Base-by-base conservation (phyloP, 2,329 filamentous ascomycete genomes). In the Cryphonectria nitschkei region DNA sequence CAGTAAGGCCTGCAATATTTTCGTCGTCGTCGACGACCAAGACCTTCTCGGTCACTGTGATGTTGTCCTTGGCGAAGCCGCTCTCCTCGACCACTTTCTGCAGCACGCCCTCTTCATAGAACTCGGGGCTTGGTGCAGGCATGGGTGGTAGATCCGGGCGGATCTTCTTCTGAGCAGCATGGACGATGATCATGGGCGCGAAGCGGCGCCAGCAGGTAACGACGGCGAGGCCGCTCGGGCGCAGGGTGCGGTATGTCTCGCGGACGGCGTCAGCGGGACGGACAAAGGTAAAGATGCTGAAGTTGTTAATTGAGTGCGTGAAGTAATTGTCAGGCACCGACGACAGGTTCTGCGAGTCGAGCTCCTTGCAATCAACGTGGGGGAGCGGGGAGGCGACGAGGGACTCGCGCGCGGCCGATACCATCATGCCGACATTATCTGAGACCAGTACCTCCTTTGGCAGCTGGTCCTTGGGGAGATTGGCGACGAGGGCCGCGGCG, bases 371-470 rank as follows among this genome's bases (percentile, higher is more conserved):
- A 0, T 76, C 75, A 37, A 77, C 74, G 58, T 73, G 71, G 22
- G 75, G 75, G 16, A 77, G 73, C 64, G 76, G 75, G 32, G 75
- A 78, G 41, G 73, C 72, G 54, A 58, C 54, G 22, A 77, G 75
- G 37, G 76, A 77, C 50, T 77, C 76, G 37, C 74, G 74, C 46
- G 77, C 77, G 2, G 76, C 76, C 60, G 72, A 71, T 39, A 78
- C 73, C 76, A 78, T 78, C 72, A 75, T 75, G 1, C 73, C 63
- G 46, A 73, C 73, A 70, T 76, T 78, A 73, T 79, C 77, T 13
- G 76, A 77, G 61, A 76, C 75, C 34, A 77, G 70, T 54, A 78
- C 11, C 68, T 75, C 74, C 61, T 74, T 76, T 6, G 75, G 76
- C 43, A 78, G 73, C 68, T 76, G 75, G 62, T 74, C 74, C 69